A percentile compares a stretch with the other conserved stretches of the same genome.
These are phyloP conservation scores for Cerioporus squamosus DNA, from an alignment of 1,284 basidiomycete genomes.

Conservation along the genomic window DNA sequence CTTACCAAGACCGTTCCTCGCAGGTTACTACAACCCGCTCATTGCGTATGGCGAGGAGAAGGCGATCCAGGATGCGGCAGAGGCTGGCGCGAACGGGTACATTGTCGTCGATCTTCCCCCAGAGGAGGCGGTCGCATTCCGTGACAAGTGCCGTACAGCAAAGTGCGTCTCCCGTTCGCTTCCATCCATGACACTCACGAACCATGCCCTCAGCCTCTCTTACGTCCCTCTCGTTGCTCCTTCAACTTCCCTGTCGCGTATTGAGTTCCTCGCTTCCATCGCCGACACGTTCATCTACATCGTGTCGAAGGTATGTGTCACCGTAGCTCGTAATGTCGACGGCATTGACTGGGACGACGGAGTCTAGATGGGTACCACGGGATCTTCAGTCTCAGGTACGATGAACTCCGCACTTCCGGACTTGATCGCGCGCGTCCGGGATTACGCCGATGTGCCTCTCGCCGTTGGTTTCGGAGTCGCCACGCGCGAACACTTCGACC, in stretches of 20 bases:
- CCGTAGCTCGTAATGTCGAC: conserved; percentile 15
- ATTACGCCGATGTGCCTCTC: conserved; percentile 80
- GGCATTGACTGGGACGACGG: background rate
- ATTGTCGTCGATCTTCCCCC: conserved; percentile 98
- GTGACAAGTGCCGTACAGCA: conserved; percentile 82
- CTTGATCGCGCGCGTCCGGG: conserved; percentile 74
- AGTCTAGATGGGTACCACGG: conserved; percentile 94
- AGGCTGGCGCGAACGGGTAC: conserved; percentile 95
- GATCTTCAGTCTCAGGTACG: conserved; percentile 77
- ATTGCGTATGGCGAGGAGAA: conserved; percentile 95
- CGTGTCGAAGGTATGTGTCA: conserved; percentile 74
- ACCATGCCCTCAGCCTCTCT: conserved; percentile 66
- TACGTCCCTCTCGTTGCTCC: conserved; percentile 97
- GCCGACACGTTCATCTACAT: conserved; percentile 99
- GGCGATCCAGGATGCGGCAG: conserved; percentile 86
- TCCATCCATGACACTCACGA: background rate
- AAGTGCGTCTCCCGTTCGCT: conserved; percentile 51
- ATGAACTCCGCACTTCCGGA: conserved; percentile 82
- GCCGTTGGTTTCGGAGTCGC: conserved; percentile 98
- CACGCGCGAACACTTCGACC: conserved; percentile 90
- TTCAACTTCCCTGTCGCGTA: conserved; percentile 86
- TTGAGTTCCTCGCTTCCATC: conserved; percentile 90
- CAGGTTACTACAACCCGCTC: conserved; percentile 97
- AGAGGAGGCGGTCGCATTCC: conserved; percentile 92
- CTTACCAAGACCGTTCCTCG: background rate